Conservation (phyloP, 2,329 filamentous ascomycete genomes). For the Diaporthe eres region DNA sequence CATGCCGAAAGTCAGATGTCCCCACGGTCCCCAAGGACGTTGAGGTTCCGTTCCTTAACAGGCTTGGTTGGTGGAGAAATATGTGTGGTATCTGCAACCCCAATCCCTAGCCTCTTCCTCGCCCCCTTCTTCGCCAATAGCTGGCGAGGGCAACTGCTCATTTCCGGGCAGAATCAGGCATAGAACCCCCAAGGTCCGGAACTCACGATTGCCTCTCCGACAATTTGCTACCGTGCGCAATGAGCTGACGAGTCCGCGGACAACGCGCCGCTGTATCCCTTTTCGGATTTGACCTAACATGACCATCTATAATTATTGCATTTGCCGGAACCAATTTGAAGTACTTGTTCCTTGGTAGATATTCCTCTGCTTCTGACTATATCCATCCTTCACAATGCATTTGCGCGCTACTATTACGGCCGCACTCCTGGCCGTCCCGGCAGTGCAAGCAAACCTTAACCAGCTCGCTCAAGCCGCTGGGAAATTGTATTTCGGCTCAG, state of each 20-base stretch:
- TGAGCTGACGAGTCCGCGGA: not conserved
- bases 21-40: constrained; percentile 6
- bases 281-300: not conserved
- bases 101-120: not conserved
- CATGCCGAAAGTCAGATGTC: constrained; percentile 21
- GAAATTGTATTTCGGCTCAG: constrained; percentile 72
- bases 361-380: not conserved
- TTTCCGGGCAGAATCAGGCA: constrained; percentile 30
- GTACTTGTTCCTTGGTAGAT: not conserved
- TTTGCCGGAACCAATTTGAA: not conserved
- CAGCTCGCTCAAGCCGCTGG: constrained; percentile 40
- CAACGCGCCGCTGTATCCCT: not conserved
- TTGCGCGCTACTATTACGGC: constrained; percentile 2
- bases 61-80: constrained; percentile 42
- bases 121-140: not conserved
- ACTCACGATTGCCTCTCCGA: constrained; percentile 12
- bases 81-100: constrained; percentile 2
- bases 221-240: not conserved
- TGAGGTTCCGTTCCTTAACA: constrained; percentile 30
- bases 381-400: not conserved
- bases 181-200: constrained; percentile 11
- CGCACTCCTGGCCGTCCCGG: constrained; percentile 16
- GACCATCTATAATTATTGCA: constrained; percentile 1
- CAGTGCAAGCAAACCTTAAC: constrained; percentile 39
- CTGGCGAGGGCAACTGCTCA: constrained; percentile 7